Base-by-base conservation (phyloP, 2,329 filamentous ascomycete genomes). In the Ceratocystis albifundus region DNA sequence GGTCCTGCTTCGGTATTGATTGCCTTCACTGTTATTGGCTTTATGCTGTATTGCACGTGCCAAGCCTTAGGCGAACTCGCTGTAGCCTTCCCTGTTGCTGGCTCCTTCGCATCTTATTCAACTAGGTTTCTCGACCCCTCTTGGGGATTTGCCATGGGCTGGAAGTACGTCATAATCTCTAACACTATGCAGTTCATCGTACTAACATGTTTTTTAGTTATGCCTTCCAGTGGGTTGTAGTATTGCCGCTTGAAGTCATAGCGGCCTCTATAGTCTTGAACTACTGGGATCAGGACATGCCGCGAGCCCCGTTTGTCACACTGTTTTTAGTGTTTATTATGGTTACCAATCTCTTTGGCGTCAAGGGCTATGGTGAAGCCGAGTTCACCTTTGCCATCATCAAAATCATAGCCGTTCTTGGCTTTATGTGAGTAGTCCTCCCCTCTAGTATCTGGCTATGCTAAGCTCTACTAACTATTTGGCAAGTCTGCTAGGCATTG, bases 91-190 rank as follows among this genome's bases (percentile, higher is more conserved):
- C 93, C 93, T 2, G 88, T 96, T 28, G 89, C 92, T 25, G 93
- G 93, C 66, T 95, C 91, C 2, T 97, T 96, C 74, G 90, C 90
- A 0, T 87, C 90, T 6, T 96, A 92, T 77, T 94, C 92, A 20
- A 96, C 90, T 36, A 85, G 93, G 20, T 96, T 97, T 72, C 76
- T 97, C 20, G 91, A 96, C 72, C 93, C 92, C 0, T 92, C 92
- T 0, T 96, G 90, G 90, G 91, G 91, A 0, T 96, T 96, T 73
- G 89, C 90, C 61, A 95, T 96, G 89, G 91, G 90, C 17, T 96
- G 90, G 90, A 96, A 95, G 81, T 89, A 75, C 75, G 84, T 80
- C 20, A 53, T 10, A 25, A 10, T 5, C 50, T 22, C 17, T 2
- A 1, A 15, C 20, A 8, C 7, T 65, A 30, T 32, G 55, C 2